A percentile compares a stretch with the other conserved stretches of the same genome.
Conservation (phyloP, 75 land plant genomes). For the Cunninghamia lanceolata region DNA sequence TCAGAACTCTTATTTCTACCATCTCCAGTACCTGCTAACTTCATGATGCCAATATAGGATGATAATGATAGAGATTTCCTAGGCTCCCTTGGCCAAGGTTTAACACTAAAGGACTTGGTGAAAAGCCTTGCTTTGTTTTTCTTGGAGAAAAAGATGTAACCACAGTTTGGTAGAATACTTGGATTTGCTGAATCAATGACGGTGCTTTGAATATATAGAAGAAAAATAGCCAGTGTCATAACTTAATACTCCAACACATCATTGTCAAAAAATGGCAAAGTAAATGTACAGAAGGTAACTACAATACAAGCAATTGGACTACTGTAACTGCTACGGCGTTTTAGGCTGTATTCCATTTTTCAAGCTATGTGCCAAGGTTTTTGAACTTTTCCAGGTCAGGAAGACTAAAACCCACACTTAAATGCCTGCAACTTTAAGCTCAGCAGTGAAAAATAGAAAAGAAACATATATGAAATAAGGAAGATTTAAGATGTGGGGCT, state of each 20-base stretch:
- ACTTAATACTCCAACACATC: slow-evolving; percentile 51
- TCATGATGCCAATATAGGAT: slow-evolving; percentile 20
- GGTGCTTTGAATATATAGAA: slow-evolving; percentile 78
- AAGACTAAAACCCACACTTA: no score
- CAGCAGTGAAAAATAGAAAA: no score
- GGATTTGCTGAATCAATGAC: slow-evolving; percentile 94
- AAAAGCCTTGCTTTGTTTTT: not conserved
- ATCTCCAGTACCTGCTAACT: slow-evolving; percentile 15
- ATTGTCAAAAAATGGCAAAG: slow-evolving; percentile 79
- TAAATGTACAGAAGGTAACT: slow-evolving; percentile 81
- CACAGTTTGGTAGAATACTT: slow-evolving; percentile 51
- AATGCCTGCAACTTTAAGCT: no score
- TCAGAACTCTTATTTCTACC: slow-evolving; percentile 14
- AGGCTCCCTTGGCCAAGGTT: not conserved
- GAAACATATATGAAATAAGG: no score
- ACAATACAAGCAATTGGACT: slow-evolving; percentile 53
- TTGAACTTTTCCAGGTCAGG: no score
- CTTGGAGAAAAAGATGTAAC: not conserved
- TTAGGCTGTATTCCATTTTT: no score
- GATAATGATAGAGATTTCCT: slow-evolving; percentile 13
- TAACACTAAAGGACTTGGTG: not conserved
- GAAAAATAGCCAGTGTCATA: slow-evolving; percentile 52
- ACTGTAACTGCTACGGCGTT: slow-evolving; percentile 84
- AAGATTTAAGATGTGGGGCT: no score
- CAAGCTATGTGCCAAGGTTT: no score